Evolutionary conservation across 495 filamentous ascomycete genomes (phyloP).

Genomic region (Xylaria nigripes): DNA sequence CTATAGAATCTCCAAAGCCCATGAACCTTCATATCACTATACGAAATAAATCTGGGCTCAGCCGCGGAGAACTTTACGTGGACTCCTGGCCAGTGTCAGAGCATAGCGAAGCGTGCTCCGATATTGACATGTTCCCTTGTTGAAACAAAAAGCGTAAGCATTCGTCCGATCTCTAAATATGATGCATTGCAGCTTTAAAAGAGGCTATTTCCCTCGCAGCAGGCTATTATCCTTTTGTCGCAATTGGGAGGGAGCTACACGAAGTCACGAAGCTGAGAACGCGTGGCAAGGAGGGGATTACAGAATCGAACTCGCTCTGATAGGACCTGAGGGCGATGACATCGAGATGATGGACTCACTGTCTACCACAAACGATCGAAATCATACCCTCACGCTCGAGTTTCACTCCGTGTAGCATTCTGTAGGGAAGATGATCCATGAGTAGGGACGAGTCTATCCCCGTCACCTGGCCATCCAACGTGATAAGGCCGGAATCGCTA

Average conservation of each 20-base stretch:
- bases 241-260: conserved; percentile 33
- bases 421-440: too few species aligned
- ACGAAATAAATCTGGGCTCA: conserved; percentile 31
- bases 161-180: neutral
- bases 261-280: conserved; percentile 4
- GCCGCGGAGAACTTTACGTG: conserved; percentile 25
- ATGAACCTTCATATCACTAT: too few species aligned
- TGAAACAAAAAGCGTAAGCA: conserved; percentile 34
- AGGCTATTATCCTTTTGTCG: conserved; percentile 34
- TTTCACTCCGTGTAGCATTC: too few species aligned
- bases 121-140: conserved; percentile 31
- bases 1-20: too few species aligned
- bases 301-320: conserved; percentile 33
- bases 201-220: conserved; percentile 41
- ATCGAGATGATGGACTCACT: conserved; percentile 13
- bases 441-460: too few species aligned
- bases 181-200: conserved; percentile 17
- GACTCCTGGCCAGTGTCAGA: conserved; percentile 19
- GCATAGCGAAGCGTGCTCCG: conserved; percentile 36
- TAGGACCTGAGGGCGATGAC: conserved; percentile 20
- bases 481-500: too few species aligned
- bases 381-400: neutral
- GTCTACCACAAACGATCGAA: neutral
- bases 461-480: too few species aligned
- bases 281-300: conserved; percentile 29